Conservation (phyloP, 2,329 filamentous ascomycete genomes). For the Nectriaceae sp. region DNA sequence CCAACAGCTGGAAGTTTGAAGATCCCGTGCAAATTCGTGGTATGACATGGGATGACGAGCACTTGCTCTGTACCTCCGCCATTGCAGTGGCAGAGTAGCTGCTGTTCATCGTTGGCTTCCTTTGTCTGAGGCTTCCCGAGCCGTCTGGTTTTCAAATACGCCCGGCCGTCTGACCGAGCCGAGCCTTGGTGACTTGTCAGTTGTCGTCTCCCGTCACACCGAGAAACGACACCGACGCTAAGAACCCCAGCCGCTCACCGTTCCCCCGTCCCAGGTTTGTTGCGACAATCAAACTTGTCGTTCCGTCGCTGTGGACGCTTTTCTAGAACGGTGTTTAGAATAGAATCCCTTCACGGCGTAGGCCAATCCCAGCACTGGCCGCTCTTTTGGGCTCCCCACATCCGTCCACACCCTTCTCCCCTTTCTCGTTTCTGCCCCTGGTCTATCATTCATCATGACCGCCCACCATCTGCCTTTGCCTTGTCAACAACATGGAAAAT, state of each 20-base stretch:
- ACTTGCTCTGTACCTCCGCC: conserved; percentile 7
- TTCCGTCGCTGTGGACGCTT: conserved; percentile 13
- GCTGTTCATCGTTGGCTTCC: conserved; percentile 10
- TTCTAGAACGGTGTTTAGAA: conserved; percentile 32
- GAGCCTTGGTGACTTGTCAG: conserved; percentile 13
- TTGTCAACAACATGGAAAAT: background rate
- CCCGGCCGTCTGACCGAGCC: conserved; percentile 4
- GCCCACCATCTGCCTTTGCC: conserved; percentile 18
- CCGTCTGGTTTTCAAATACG: conserved; percentile 7
- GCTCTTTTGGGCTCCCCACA: conserved; percentile 27
- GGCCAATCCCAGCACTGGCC: conserved; percentile 21
- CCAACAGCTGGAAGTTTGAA: conserved; percentile 10
- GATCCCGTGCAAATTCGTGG: conserved; percentile 14
- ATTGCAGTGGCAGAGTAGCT: conserved; percentile 1
- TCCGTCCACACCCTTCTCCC: conserved; percentile 20
- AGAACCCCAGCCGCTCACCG: background rate
- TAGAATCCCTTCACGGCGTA: conserved; percentile 22
- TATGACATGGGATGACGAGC: conserved; percentile 30
- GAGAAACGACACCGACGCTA: background rate
- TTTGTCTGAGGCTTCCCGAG: conserved; percentile 4
- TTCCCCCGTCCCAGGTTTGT: background rate
- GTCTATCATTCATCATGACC: conserved; percentile 24
- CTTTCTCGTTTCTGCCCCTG: conserved; percentile 18
- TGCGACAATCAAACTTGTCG: background rate
- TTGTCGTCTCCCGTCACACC: conserved; percentile 10